A percentile compares a stretch with the other conserved stretches of the same genome.
Evolutionary conservation across 495 filamentous ascomycete genomes (phyloP).

Genomic region (Corynascus novoguineensis): DNA sequence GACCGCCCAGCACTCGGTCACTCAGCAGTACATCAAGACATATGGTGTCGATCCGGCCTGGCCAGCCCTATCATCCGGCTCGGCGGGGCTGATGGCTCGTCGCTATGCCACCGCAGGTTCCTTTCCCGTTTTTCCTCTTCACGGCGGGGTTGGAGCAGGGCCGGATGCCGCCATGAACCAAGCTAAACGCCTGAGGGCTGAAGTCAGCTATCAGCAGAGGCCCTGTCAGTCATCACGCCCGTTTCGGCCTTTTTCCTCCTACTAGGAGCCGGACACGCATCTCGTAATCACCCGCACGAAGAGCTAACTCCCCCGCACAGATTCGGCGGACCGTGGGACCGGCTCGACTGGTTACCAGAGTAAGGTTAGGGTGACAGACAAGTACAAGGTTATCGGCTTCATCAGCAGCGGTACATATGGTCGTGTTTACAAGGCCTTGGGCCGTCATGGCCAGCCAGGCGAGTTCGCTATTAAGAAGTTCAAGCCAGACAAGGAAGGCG

Average conservation of each 20-base stretch:
- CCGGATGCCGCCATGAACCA: conserved; percentile 21
- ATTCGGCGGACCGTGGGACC: conserved; percentile 42
- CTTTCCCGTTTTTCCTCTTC: conserved; percentile 1
- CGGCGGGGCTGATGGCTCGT: conserved; percentile 5
- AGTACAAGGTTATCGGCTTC: conserved; percentile 94
- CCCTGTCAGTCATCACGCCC: conserved; percentile 14
- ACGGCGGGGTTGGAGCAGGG: not conserved
- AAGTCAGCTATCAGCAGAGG: conserved; percentile 22
- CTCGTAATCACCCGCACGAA: not conserved
- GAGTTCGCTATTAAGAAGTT: conserved; percentile 99
- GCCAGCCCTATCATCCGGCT: conserved; percentile 4
- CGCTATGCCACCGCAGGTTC: conserved; percentile 6
- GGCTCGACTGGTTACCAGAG: conserved; percentile 61
- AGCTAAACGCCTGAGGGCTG: conserved; percentile 18
- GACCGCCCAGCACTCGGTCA: not conserved
- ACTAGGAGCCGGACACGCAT: not conserved
- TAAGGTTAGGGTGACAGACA: conserved; percentile 83
- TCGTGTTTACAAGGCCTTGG: conserved; percentile 90
- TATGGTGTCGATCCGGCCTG: conserved; percentile 15
- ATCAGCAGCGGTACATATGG: conserved; percentile 99
- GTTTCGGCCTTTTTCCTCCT: not conserved
- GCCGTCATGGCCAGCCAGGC: conserved; percentile 62
- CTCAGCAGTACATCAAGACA: conserved; percentile 19
- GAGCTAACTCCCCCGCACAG: conserved; percentile 30
- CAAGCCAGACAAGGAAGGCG: conserved; percentile 98